Evolutionary conservation across 169 alveolate genomes (phyloP).

Genomic region (Plasmodium inui): DNA sequence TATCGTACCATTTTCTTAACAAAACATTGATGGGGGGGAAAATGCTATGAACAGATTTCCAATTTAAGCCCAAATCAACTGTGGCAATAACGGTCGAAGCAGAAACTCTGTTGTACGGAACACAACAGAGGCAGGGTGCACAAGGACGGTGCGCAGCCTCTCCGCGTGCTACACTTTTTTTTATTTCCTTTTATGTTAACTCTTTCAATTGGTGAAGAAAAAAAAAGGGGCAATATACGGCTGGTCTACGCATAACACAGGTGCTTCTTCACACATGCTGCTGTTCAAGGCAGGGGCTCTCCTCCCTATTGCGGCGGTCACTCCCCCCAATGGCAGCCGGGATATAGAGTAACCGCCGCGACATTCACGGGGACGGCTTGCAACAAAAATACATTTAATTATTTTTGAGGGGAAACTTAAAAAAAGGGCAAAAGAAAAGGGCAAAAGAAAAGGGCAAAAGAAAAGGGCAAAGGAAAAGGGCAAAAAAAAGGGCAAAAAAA

Average conservation of each 20-base stretch:
- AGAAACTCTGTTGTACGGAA: neutral
- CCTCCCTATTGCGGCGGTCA: neutral
- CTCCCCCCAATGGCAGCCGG: neutral
- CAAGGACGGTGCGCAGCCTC: too few species aligned
- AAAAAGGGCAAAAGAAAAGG: neutral
- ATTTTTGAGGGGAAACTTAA: neutral
- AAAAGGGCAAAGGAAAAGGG: neutral
- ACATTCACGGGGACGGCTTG: neutral
- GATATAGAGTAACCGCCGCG: neutral
- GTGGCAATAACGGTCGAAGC: too few species aligned
- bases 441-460: neutral
- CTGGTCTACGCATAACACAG: neutral
- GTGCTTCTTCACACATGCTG: neutral
- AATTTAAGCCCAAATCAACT: neutral
- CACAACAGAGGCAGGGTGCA: neutral
- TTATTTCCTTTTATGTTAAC: neutral
- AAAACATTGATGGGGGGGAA: too few species aligned
- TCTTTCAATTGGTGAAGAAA: neutral
- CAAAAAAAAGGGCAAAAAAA: neutral
- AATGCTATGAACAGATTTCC: too few species aligned
- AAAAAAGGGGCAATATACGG: neutral
- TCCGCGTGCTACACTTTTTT: neutral
- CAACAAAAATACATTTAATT: neutral
- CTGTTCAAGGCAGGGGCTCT: neutral
- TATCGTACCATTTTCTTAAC: neutral